Percentiles rank a stretch among this genome's conserved stretches.
These are phyloP conservation scores for Nitzschia putrida DNA, from an alignment of 108 stramenopile genomes.

Conservation along the genomic window DNA sequence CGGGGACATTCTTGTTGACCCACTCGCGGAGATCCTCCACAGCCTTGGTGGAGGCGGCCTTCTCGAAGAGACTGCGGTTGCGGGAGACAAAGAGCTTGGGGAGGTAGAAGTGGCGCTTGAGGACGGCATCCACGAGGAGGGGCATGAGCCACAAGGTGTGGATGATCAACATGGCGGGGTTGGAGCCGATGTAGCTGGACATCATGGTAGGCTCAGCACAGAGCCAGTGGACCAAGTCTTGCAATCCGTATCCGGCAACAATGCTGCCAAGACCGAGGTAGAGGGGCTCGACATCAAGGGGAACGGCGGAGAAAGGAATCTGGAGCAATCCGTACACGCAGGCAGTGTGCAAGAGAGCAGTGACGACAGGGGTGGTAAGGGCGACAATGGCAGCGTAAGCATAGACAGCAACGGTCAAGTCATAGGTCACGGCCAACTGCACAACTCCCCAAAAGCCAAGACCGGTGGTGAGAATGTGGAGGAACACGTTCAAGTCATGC, in stretches of 20 bases:
- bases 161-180: conserved; percentile 44
- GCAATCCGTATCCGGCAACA: conserved; percentile 46
- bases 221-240: conserved; percentile 49
- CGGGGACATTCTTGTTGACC: conserved; percentile 44
- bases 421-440: conserved; percentile 25
- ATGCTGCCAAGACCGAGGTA: conserved; percentile 22
- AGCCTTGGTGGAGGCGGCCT: conserved; percentile 44
- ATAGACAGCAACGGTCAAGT: conserved; percentile 17
- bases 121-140: conserved; percentile 47
- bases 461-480: conserved; percentile 49
- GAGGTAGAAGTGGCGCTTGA: conserved; percentile 44
- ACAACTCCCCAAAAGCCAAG: conserved; percentile 56
- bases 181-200: conserved; percentile 41
- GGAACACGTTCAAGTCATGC: conserved; percentile 49
- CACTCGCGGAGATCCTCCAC: conserved; percentile 48
- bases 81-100: conserved; percentile 47
- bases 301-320: conserved; percentile 16
- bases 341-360: conserved; percentile 43
- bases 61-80: conserved; percentile 44
- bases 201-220: conserved; percentile 50
- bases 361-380: conserved; percentile 44
- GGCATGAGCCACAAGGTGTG: conserved; percentile 60
- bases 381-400: conserved; percentile 33
- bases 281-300: neutral
- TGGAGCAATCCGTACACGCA: conserved; percentile 38